Conservation (phyloP, 169 alveolate genomes). For the Perkinsus olseni region DNA sequence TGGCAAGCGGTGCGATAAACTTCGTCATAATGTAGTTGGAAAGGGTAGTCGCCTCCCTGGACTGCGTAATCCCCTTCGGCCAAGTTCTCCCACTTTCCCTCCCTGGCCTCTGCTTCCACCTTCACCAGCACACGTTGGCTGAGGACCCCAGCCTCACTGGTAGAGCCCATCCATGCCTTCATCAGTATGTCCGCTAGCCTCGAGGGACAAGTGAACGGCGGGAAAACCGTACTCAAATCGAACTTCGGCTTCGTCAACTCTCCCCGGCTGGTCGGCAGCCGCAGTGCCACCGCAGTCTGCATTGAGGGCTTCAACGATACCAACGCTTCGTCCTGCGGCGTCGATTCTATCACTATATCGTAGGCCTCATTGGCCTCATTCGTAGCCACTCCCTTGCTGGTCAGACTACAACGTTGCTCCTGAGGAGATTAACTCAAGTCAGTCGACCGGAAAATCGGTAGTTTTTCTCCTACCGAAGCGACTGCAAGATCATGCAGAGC, state of each 20-base stretch:
- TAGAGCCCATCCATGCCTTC: background rate
- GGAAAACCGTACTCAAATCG: too few relatives aligned
- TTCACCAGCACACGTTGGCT: background rate
- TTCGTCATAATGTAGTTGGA: background rate
- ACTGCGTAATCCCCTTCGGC: background rate
- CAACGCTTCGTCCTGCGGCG: too few relatives aligned
- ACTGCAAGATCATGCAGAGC: background rate
- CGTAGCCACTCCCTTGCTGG: too few relatives aligned
- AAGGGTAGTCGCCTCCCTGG: background rate
- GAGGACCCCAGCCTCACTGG: background rate
- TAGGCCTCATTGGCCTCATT: too few relatives aligned
- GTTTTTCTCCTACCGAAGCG: background rate
- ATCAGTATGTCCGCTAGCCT: background rate
- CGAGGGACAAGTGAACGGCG: background rate
- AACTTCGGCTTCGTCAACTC: too few relatives aligned
- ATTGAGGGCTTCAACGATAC: too few relatives aligned
- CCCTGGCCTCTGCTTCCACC: background rate
- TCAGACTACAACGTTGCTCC: too few relatives aligned
- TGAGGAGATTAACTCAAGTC: background rate
- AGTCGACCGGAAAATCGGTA: background rate
- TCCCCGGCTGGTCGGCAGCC: too few relatives aligned
- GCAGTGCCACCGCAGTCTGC: too few relatives aligned
- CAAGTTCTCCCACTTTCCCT: background rate
- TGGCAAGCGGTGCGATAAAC: background rate
- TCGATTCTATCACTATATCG: too few relatives aligned